Evolutionary conservation across 139 green algal genomes (phyloP), one percentile per base, ranked within the genome.

Genomic region (Microglena sp.): DNA sequence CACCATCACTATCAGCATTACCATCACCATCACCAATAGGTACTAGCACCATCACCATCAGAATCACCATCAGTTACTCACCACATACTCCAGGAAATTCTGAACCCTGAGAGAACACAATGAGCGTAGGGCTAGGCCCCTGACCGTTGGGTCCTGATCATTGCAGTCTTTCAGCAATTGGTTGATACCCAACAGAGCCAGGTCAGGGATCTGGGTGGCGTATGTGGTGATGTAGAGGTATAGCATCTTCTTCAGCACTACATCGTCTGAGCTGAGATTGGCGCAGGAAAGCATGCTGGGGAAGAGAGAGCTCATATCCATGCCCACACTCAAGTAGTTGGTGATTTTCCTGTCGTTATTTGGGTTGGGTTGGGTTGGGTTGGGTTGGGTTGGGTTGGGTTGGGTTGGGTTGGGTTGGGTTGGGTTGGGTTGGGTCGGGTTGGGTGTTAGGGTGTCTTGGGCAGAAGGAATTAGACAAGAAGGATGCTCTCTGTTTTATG

Each of bases 181-280:
- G 71, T 94, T 95, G 64, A 95, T 88, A 22, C 84, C 89, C 40
- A 95, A 72, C 30, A 95, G 71, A 24, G 83, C 85, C 21, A 96
- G 71, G 55, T 96, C 91, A 1, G 87, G 84, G 5, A 83, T 86
- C 31, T 84, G 76, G 18, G 79, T 69, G 3, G 89, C 90, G 50
- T 92, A 92, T 35, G 88, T 87, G 30, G 83, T 83, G 53, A 95
- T 82, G 80, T 93, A 96, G 0, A 96, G 78, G 77, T 97, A 98
- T 8, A 97, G 85, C 92, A 96, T 96, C 75, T 99, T 97, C 76
- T 97, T 97, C 5, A 96, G 73, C 26, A 92, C 80, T 21, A 95
- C 45, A 72, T 96, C 89, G 33, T 91, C 80, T 2, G 72, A 56
- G 62, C 73, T 86, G 28, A 87, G 72, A 65, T 86, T 85, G 4